Percentiles rank a stretch among this genome's conserved stretches.
Evolutionary conservation across 176 grass and related monocot genomes (phyloP).

Genomic region (Oryza rufipogon): DNA sequence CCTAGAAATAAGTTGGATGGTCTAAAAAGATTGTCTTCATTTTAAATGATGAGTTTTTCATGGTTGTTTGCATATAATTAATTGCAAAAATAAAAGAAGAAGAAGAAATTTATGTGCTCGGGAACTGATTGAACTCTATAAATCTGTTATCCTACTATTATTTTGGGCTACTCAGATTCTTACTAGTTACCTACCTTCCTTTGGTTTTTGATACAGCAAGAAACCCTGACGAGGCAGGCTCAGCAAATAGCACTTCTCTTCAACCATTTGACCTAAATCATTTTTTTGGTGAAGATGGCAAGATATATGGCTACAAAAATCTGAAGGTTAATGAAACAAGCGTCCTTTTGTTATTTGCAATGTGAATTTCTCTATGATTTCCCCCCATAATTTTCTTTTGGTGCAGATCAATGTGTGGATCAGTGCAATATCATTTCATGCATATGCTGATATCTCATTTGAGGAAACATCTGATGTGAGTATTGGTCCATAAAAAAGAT

Average conservation of each 20-base stretch:
- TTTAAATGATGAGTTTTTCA: neutral
- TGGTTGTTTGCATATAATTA: neutral
- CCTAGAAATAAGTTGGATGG: neutral
- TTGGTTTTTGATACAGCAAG: conserved; percentile 57
- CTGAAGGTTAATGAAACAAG: conserved; percentile 60
- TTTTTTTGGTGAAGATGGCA: conserved; percentile 94
- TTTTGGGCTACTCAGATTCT: conserved; percentile 30
- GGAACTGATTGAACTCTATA: neutral
- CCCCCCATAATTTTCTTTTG: conserved; percentile 25
- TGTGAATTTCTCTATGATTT: conserved; percentile 13
- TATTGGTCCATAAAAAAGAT: conserved; percentile 21
- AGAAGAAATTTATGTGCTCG: neutral
- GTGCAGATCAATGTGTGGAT: conserved; percentile 94
- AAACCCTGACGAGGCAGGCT: conserved; percentile 57
- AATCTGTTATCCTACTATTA: conserved; percentile 11
- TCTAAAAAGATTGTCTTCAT: neutral
- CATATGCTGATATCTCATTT: conserved; percentile 77
- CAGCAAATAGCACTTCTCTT: conserved; percentile 46
- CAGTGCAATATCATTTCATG: conserved; percentile 79
- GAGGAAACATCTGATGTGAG: conserved; percentile 76
- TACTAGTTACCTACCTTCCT: neutral
- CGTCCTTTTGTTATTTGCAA: neutral
- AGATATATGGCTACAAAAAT: conserved; percentile 91
- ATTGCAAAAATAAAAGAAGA: neutral
- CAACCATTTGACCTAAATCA: conserved; percentile 81